Percentiles rank a stretch among this genome's conserved stretches.
These are phyloP conservation scores for Thermothelomyces thermophilus DNA, from an alignment of 2,329 filamentous ascomycete species.

Conservation along the genomic window DNA sequence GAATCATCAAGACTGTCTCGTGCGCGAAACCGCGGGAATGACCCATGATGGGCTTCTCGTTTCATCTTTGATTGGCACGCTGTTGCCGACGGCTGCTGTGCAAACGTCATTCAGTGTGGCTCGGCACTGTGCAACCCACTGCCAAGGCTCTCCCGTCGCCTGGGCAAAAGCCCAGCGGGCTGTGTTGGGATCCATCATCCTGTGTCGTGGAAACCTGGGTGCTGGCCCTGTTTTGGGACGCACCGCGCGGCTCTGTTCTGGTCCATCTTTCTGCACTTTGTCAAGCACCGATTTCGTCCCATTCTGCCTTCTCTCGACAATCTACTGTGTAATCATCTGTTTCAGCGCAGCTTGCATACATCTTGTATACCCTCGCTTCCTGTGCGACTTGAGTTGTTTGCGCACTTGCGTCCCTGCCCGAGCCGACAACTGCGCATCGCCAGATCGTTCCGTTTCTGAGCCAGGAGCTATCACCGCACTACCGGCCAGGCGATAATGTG, in stretches of 20 bases:
- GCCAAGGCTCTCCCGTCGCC: conserved; percentile 12
- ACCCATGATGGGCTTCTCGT: neutral
- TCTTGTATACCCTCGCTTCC: neutral
- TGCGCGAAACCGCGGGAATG: neutral
- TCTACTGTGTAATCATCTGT: neutral
- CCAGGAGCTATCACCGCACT: neutral
- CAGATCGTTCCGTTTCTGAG: neutral
- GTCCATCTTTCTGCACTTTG: neutral
- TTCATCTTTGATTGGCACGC: neutral
- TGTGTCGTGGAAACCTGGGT: conserved; percentile 7
- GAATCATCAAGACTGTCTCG: neutral
- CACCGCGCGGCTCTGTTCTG: conserved; percentile 4
- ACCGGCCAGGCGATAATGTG: conserved; percentile 32
- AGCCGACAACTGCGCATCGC: conserved; percentile 3
- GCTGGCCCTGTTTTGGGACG: conserved; percentile 7
- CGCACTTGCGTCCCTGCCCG: neutral
- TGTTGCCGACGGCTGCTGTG: neutral
- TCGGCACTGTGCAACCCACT: conserved; percentile 10
- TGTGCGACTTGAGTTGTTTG: neutral
- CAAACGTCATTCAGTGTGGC: conserved; percentile 18
- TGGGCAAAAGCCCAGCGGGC: conserved; percentile 16
- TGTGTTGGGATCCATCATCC: conserved; percentile 18
- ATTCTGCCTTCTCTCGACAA: too few relatives aligned
- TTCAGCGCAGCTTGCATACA: neutral
- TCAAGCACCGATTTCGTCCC: neutral